A percentile compares a stretch with the other conserved stretches of the same genome.
Evolutionary conservation across 805 yeast genomes (phyloP).

Genomic region (Wickerhamiella qilinensis): DNA sequence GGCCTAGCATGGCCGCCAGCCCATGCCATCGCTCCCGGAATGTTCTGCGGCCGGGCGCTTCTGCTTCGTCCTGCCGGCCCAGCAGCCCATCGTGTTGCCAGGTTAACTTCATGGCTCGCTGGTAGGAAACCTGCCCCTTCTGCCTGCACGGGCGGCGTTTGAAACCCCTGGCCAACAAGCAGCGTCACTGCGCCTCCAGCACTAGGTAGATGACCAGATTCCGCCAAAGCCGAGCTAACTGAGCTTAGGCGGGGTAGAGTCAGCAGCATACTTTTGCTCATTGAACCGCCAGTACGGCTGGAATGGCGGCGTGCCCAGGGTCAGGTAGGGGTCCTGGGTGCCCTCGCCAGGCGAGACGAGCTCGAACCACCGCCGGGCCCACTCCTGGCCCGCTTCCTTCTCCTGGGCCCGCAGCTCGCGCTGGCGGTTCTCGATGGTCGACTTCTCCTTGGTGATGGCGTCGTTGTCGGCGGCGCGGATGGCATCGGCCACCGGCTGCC

Average conservation of each 20-base stretch:
- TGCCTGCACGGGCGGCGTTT: too few species aligned
- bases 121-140: too few species aligned
- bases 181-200: too few species aligned
- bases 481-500: conserved; percentile 83
- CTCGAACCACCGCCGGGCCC: conserved; percentile 79
- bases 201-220: too few species aligned
- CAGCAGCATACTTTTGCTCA: neutral
- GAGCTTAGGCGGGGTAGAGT: neutral
- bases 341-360: conserved; percentile 9
- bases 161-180: too few species aligned
- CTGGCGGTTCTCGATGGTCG: conserved; percentile 68
- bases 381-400: conserved; percentile 39
- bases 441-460: conserved; percentile 56
- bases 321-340: neutral
- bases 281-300: neutral
- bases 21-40: too few species aligned
- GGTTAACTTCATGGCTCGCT: too few species aligned
- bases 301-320: neutral
- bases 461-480: conserved; percentile 61
- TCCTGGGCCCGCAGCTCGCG: conserved; percentile 69
- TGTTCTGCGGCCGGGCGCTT: too few species aligned
- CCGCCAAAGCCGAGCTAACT: too few species aligned
- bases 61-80: too few species aligned
- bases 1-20: too few species aligned
- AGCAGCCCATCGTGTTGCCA: too few species aligned